Base-by-base conservation (phyloP, 176 grass and related monocot genomes). In the Elaeis guineensis region DNA sequence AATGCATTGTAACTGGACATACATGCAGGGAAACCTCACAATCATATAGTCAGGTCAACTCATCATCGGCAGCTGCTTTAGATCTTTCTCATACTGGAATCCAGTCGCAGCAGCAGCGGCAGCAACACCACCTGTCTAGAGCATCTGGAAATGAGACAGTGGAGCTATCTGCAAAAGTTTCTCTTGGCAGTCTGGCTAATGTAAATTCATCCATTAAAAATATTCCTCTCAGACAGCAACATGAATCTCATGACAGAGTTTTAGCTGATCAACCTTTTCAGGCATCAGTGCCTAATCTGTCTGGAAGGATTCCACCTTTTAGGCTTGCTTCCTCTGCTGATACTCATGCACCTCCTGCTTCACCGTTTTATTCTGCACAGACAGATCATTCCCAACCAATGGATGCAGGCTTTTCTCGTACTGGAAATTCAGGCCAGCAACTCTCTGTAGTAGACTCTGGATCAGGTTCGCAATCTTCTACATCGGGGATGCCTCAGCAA, bases 401-500 rank as follows among this genome's bases (percentile, higher is more conserved):
- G 51, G 70, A 18, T 59, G 29, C 14, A 5, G 72, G 59, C 55
- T 83, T 77, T 28, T 49, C 71, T 30, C 85, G 76, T 54, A 72
- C 75, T 67, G 68, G 50, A 24, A 55, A 25, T 73, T 78, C 79
- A 76, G 57, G 61, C 25, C 79, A 77, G 68, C 82, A 80, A 29
- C 72, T 71, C 79, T 76, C 79, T 72, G 64, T 68, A 16, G 25
- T 83, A 57, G 80, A 78, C 28, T 52, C 76, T 62, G 79, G 49
- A 62, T 53, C 78, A 64, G 25, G 75, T 73, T 78, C 71, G 51
- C 71, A 56, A 59, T 59, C 78, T 61, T 72, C 49, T 72, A 21
- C 61, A 51, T 52, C 25, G 16, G 71, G 74, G 44, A 69, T 74
- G 20, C 63, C 79, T 82, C 81, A 81, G 59, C 81, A 85, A 76